Evolutionary conservation across 2,329 filamentous ascomycete species (phyloP).

Genomic region (Microdochium bolleyi): DNA sequence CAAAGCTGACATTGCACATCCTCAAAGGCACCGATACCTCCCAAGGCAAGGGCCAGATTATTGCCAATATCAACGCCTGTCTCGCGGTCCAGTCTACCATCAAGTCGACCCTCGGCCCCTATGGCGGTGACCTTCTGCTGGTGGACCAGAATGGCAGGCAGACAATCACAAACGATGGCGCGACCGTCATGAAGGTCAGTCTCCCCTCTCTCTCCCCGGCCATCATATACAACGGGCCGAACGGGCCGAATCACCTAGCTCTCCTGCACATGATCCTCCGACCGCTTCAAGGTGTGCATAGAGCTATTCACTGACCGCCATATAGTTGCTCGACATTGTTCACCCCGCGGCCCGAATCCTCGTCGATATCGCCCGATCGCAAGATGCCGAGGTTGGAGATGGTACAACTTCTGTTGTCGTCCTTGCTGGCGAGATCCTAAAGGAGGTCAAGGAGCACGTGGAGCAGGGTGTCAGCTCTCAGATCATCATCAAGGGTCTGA

Average conservation of each 20-base stretch:
- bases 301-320: constrained; percentile 2
- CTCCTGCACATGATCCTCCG: too few relatives aligned
- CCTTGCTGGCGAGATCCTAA: constrained; percentile 92
- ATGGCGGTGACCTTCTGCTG: constrained; percentile 92
- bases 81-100: constrained; percentile 92
- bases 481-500: constrained; percentile 92
- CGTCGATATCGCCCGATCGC: constrained; percentile 95
- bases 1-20: constrained; percentile 10
- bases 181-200: constrained; percentile 93
- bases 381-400: constrained; percentile 98
- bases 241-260: too few relatives aligned
- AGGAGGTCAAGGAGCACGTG: constrained; percentile 92
- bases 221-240: too few relatives aligned
- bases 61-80: constrained; percentile 98
- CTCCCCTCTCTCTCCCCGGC: background rate
- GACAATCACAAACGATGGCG: constrained; percentile 98
- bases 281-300: background rate
- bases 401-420: constrained; percentile 97
- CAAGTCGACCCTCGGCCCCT: constrained; percentile 91
- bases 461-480: constrained; percentile 96
- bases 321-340: constrained; percentile 89
- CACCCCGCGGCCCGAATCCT: constrained; percentile 96
- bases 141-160: constrained; percentile 92
- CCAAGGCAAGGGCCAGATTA: constrained; percentile 91
- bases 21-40: constrained; percentile 85